Evolutionary conservation across 2,329 filamentous ascomycete genomes (phyloP), one percentile per base, ranked within the genome.

Genomic region (Penicillium aurantiogriseum): DNA sequence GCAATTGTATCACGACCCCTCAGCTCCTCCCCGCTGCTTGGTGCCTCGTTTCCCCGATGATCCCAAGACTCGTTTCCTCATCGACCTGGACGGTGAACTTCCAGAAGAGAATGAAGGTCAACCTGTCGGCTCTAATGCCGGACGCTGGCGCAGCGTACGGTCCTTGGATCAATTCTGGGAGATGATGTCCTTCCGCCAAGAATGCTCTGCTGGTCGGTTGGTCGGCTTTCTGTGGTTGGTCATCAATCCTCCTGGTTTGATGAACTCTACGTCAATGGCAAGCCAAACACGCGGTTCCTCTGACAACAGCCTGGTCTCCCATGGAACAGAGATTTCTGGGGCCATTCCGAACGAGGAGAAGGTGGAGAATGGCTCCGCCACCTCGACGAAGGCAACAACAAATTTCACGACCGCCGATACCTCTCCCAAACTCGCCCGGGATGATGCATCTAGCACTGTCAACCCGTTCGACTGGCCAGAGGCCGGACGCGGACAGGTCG

Each of bases 91-190:
- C 67, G 90, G 93, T 33, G 91, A 95, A 70, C 82, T 90, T 0
- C 82, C 84, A 5, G 70, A 72, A 46, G 63, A 57, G 36, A 57
- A 55, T 1, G 65, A 66, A 8, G 58, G 60, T 3, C 69, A 64
- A 43, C 73, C 64, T 63, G 71, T 63, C 57, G 71, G 65, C 57
- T 76, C 84, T 63, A 81, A 79, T 27, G 77, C 79, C 3, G 89
- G 89, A 0, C 81, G 85, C 56, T 99, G 94, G 94, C 89, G 87
- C 71, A 92, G 89, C 58, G 87, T 97, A 25, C 88, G 83, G 70
- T 89, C 86, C 0, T 78, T 99, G 40, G 90, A 92, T n/a, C 87
- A 92, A 65, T 99, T 99, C 69, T 99, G 94, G 94, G 94, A 99
- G 61, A 89, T 96, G 83, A 97, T 99, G 93, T 88, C 92, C 0